Conservation (phyloP, 108 stramenopile genomes). For the Pseudonitzschia multistriata region DNA sequence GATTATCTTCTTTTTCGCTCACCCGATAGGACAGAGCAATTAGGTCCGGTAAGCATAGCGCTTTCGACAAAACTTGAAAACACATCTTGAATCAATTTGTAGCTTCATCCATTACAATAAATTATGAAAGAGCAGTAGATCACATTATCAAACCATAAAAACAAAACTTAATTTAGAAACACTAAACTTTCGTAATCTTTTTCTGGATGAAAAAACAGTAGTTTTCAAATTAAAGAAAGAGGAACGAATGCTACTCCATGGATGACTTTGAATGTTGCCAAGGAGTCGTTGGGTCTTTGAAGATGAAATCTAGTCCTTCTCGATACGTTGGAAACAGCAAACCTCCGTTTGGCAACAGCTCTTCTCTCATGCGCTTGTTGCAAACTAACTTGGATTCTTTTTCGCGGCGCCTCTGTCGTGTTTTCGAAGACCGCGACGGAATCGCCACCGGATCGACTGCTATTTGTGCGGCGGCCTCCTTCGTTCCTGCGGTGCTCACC, state of each 20-base stretch:
- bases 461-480: conserved; percentile 13
- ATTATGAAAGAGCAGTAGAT: not conserved
- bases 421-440: not conserved
- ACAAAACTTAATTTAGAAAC: too few species aligned
- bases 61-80: not conserved
- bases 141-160: not conserved
- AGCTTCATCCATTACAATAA: too few species aligned
- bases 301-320: conserved; percentile 51
- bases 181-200: too few species aligned
- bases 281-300: conserved; percentile 26
- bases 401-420: conserved; percentile 43
- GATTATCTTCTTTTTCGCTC: conserved; percentile 15
- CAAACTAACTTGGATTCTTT: conserved; percentile 53
- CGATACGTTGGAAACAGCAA: conserved; percentile 62
- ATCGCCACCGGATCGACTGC: not conserved
- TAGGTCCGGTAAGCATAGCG: not conserved
- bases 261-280: conserved; percentile 18
- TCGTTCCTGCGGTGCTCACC: not conserved
- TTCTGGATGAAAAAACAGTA: too few species aligned
- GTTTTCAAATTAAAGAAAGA: too few species aligned
- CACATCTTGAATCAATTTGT: too few species aligned
- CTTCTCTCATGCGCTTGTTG: conserved; percentile 46
- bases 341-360: conserved; percentile 25
- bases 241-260: too few species aligned
- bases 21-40: not conserved